phyloP scores from a whole-genome alignment of 1,139 yeast species.

The Kodamaea anthophila region DNA sequence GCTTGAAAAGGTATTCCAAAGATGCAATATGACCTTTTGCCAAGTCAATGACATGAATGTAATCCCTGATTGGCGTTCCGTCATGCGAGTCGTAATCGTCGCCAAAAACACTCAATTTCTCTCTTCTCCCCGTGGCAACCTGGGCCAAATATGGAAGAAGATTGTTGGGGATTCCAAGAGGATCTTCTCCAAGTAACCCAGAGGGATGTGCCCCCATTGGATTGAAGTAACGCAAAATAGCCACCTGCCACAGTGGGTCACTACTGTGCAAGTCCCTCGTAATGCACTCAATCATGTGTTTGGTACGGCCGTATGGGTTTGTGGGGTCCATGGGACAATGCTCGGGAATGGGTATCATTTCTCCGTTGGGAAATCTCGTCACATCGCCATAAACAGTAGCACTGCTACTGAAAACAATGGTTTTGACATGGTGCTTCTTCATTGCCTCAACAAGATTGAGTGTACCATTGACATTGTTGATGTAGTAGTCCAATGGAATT shows the following conservation, averaged over 20 bases:
- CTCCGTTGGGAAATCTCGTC: constrained; percentile 2
- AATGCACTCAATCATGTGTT: constrained; percentile 26
- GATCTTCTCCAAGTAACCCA: constrained; percentile 76
- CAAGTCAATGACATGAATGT: constrained; percentile 75
- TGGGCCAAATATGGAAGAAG: constrained; percentile 71
- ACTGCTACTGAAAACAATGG: constrained; percentile 63
- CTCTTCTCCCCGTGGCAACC: constrained; percentile 70
- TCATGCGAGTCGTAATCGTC: constrained; percentile 30
- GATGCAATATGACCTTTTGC: constrained; percentile 81
- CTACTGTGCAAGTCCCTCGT: constrained; percentile 42
- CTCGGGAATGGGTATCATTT: constrained; percentile 4
- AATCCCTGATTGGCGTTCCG: constrained; percentile 51
- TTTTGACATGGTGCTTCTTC: constrained; percentile 40
- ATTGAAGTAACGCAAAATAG: constrained; percentile 69
- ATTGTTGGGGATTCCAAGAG: constrained; percentile 72
- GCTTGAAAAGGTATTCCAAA: constrained; percentile 27
- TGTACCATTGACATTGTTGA: constrained; percentile 2
- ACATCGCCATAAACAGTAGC: constrained; percentile 4
- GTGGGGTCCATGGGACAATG: constrained; percentile 4
- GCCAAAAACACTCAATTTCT: constrained; percentile 60
- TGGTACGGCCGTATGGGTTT: constrained; percentile 3
- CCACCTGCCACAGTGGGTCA: constrained; percentile 51
- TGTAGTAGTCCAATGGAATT: constrained; percentile 3
- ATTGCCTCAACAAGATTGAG: constrained; percentile 44
- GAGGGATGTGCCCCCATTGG: constrained; percentile 87